Base-by-base conservation (phyloP, 2,329 filamentous ascomycete species). In the Exophiala sp. region DNA sequence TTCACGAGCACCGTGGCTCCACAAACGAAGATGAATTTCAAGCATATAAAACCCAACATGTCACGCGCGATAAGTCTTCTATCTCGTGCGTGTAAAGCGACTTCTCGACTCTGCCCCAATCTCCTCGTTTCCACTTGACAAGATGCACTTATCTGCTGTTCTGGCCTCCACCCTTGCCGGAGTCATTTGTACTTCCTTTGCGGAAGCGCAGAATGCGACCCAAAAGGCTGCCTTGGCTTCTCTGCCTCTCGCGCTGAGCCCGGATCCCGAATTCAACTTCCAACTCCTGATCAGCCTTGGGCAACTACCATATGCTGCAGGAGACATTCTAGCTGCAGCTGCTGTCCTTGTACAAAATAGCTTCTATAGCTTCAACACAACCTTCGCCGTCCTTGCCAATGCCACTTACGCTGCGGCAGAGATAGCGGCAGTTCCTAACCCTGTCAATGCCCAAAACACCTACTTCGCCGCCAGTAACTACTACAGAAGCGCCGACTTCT, bases 401-500 rank as follows among this genome's bases (percentile, higher is more conserved):
- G 18, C 56, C 4, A 58, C 59, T 12, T 60, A 62, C 16, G 47
- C 39, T 8, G 43, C 52, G 12, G 60, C 60, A 6, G 54, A 61
- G 38, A 47, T 61, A 42, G 55, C 61, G 8, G 54, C 55, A n/a
- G 50, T 29, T 5, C 24, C 24, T 8, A 29, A 59, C 7, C 62
- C 58, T n/a, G 38, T 59, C 47, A 58, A 58, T 41, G 60, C 58
- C 29, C 50, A 68, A 16, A 65, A 71, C 46, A 63, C 65, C 9
- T 64, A 62, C 62, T 76, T 78, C 60, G 68, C 65, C 5, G 69
- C 73, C 1, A 58, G 75, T 0, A 69, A 64, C 1, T 78, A 78
- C 61, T 78, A 71, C 59, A 71, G 75, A 20, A 49, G 62, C 0
- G 70, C 76, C 7, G 71, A 72, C 54, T 73, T 75, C 57, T 77